These are phyloP conservation scores for Metarhizium album DNA, from an alignment of 2,329 filamentous ascomycete genomes.

Conservation along the genomic window DNA sequence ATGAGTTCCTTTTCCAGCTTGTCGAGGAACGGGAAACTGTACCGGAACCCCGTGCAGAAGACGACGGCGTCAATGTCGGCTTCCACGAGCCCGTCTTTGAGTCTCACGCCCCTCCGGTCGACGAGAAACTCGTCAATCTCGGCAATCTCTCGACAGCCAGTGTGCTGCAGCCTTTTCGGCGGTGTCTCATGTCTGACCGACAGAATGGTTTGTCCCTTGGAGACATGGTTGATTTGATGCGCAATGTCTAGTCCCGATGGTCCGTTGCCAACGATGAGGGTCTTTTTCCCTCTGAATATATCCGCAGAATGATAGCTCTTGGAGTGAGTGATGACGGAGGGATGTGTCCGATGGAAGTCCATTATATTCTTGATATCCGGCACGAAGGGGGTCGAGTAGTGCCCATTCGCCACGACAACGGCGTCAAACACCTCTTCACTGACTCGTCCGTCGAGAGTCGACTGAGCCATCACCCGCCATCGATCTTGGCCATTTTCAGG, in stretches of 20 bases:
- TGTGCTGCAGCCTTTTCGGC: conserved; percentile 32
- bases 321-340: conserved; percentile 57
- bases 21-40: conserved; percentile 63
- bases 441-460: conserved; percentile 32
- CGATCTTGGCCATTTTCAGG: conserved; percentile 23
- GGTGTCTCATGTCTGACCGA: conserved; percentile 45
- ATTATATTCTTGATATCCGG: conserved; percentile 50
- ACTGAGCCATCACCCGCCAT: conserved; percentile 52
- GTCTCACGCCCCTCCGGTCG: conserved; percentile 48
- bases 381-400: conserved; percentile 60
- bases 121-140: conserved; percentile 48
- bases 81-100: conserved; percentile 56
- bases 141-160: conserved; percentile 39
- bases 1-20: conserved; percentile 41
- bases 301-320: conserved; percentile 66
- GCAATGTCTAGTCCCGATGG: conserved; percentile 80
- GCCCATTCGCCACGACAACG: conserved; percentile 63
- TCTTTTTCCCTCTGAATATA: conserved; percentile 56
- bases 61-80: conserved; percentile 62
- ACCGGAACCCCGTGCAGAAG: conserved; percentile 87
- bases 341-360: conserved; percentile 48
- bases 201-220: conserved; percentile 50
- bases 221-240: conserved; percentile 56
- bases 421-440: conserved; percentile 54
- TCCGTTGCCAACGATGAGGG: conserved; percentile 74